A percentile compares a stretch with the other conserved stretches of the same genome.
Evolutionary conservation across 2,329 filamentous ascomycete species (phyloP).

Genomic region (Hypoxylon sp.): DNA sequence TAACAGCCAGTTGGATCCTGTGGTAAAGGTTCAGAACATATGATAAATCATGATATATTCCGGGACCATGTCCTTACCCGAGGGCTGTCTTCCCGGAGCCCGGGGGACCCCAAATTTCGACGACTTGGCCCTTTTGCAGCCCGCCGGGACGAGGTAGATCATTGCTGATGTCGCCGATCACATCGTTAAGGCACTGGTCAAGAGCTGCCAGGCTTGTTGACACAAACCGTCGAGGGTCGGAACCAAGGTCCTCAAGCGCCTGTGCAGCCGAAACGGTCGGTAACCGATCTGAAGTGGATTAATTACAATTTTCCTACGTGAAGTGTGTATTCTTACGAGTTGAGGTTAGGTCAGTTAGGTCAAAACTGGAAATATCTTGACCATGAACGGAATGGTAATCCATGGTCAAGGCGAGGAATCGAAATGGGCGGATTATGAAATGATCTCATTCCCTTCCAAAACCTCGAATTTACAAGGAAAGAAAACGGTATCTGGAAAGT

Average conservation of each 20-base stretch:
- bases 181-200: slow-evolving; percentile 60
- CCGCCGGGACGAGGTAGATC: slow-evolving; percentile 60
- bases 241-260: slow-evolving; percentile 71
- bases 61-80: slow-evolving; percentile 66
- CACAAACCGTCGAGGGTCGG: slow-evolving; percentile 62
- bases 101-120: slow-evolving; percentile 89
- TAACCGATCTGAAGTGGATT: slow-evolving; percentile 70
- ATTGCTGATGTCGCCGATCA: slow-evolving; percentile 30
- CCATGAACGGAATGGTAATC: slow-evolving; percentile 71
- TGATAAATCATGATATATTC: not conserved
- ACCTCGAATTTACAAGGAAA: slow-evolving; percentile 3
- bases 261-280: slow-evolving; percentile 82
- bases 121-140: slow-evolving; percentile 79
- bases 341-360: slow-evolving; percentile 61
- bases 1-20: slow-evolving; percentile 77
- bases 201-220: slow-evolving; percentile 67
- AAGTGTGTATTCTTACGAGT: slow-evolving; percentile 56
- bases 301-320: slow-evolving; percentile 19
- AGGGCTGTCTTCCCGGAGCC: slow-evolving; percentile 87
- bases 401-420: slow-evolving; percentile 54
- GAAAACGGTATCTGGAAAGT: not conserved
- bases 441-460: not conserved
- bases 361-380: slow-evolving; percentile 71
- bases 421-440: slow-evolving; percentile 31
- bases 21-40: slow-evolving; percentile 30